Base-by-base conservation (phyloP, 2,329 filamentous ascomycete genomes). In the Domatiomyces globalis region DNA sequence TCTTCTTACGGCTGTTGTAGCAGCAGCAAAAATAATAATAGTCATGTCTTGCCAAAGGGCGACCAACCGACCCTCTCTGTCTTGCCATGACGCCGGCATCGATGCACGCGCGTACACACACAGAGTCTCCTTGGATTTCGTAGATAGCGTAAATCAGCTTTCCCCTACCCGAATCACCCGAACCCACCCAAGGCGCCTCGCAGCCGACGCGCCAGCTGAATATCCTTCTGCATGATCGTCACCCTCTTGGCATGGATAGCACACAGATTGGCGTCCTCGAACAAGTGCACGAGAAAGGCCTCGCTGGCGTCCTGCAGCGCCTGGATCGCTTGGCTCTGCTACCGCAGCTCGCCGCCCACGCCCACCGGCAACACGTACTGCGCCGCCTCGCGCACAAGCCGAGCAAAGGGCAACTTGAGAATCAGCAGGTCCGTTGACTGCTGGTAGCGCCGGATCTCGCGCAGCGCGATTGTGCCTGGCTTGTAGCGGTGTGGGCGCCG, bases 171-270 rank as follows among this genome's bases (percentile, higher is more conserved):
- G n/a, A 17, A 48, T 69, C 69, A 78, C 70, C 69, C 83, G 70
- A 71, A 74, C 60, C 84, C 84, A 46, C 81, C 85, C 84, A 84
- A 89, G 45, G 82, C 77, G 10, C 85, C 85, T 49, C 85, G 75
- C 69, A 90, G 88, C 59, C 85, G 73, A 62, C 85, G 74, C 18
- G 90, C 90, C 54, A 96, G 78, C 71, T 95, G 90, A 62, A 98
- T 95, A 69, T 96, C 92, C 72, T 95, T 95, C 69, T 92, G 88
- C 86, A 94, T 90, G 62, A 95, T 94, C 42, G 90, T 96, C 49
- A 96, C 88, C 66, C 90, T 78, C 73, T 95, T 95, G 56, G 90
- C 92, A 70, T 96, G 90, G 62, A 96, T 89, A 56, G 90, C 92
- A 71, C 90, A 95, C 43, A 96, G 78, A 71, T 96, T 95, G 58